A percentile compares a stretch with the other conserved stretches of the same genome.
Conservation (phyloP, 148 eudicot genomes). For the Diospyros lotus region DNA sequence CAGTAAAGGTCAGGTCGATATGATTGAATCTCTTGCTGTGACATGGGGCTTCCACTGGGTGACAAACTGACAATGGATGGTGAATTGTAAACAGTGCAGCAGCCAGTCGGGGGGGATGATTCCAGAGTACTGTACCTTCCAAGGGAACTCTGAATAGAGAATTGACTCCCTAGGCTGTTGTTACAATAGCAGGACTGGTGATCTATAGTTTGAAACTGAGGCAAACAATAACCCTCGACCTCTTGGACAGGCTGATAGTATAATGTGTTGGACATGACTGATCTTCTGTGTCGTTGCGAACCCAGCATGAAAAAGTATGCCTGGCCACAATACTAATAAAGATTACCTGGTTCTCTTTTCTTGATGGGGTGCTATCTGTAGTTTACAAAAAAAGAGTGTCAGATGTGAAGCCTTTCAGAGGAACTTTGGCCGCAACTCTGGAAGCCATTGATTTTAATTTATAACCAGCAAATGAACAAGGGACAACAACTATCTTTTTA, state of each 20-base stretch:
- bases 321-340: background rate
- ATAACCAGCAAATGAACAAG: background rate
- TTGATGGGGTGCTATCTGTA: conserved; percentile 11
- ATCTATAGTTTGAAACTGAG: conserved; percentile 25
- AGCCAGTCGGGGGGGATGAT: conserved; percentile 29
- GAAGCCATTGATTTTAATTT: background rate
- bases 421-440: background rate
- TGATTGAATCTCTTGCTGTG: conserved; percentile 29
- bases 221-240: conserved; percentile 18
- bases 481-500: background rate
- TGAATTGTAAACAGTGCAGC: conserved; percentile 19
- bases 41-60: conserved; percentile 19
- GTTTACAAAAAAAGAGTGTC: background rate
- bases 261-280: conserved; percentile 29
- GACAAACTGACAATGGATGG: conserved; percentile 29
- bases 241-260: conserved; percentile 27
- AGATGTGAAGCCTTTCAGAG: background rate
- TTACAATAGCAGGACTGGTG: conserved; percentile 20
- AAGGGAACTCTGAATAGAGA: conserved; percentile 13
- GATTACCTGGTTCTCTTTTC: background rate
- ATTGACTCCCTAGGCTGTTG: conserved; percentile 10
- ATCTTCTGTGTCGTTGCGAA: conserved; percentile 17
- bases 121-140: conserved; percentile 34
- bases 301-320: conserved; percentile 19
- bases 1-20: conserved; percentile 2